Evolutionary conservation across 371 early-diverging fungal genomes (phyloP).

Genomic region (Mortierella sp.): DNA sequence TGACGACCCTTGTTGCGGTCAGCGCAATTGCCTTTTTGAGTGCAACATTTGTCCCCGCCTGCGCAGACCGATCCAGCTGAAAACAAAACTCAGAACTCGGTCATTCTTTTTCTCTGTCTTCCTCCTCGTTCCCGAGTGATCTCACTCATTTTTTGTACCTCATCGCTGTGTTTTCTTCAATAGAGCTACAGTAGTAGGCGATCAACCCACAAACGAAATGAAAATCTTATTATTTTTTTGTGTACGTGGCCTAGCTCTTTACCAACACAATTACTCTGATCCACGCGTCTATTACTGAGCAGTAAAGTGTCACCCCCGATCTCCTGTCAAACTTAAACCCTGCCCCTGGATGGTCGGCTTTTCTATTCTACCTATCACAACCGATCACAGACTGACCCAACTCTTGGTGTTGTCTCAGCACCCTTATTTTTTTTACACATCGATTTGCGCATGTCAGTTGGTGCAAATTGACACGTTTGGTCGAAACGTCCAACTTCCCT

Average conservation of each 20-base stretch:
- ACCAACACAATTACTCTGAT: no score
- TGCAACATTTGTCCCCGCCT: not conserved
- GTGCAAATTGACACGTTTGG: no score
- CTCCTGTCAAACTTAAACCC: not conserved
- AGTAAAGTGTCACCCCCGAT: not conserved
- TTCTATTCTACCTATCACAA: not conserved
- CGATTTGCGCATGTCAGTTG: no score
- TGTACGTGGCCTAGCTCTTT: no score
- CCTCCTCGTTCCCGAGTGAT: not conserved
- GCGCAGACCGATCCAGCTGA: not conserved
- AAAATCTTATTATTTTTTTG: not conserved
- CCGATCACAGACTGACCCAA: not conserved
- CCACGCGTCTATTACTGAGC: no score
- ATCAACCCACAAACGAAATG: not conserved
- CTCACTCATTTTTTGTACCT: not conserved
- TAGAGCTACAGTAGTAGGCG: not conserved
- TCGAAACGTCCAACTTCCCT: no score
- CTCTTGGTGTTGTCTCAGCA: no score
- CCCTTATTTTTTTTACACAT: no score
- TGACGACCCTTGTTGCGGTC: not conserved
- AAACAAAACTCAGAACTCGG: not conserved
- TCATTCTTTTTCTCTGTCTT: not conserved
- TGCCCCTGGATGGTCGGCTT: not conserved
- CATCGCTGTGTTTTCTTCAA: not conserved
- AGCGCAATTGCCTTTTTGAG: conserved; percentile 3